Evolutionary conservation across 2,329 filamentous ascomycete species (phyloP).

Genomic region (Aspergillus tanneri): DNA sequence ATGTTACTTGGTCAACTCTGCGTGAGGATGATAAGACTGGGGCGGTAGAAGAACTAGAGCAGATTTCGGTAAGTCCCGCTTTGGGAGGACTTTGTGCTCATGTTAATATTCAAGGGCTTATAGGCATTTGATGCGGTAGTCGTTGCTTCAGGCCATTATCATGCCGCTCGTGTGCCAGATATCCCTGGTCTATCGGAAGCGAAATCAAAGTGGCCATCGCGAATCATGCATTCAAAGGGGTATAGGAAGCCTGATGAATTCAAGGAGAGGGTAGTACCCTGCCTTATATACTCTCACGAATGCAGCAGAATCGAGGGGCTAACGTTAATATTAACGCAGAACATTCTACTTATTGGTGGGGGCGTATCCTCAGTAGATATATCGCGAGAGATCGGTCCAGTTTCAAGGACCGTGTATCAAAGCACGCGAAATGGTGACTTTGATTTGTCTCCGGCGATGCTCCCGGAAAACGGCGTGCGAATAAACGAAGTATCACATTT

Average conservation of each 20-base stretch:
- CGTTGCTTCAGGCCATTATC: conserved; percentile 57
- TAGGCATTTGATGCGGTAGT: conserved; percentile 52
- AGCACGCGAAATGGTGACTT: conserved; percentile 62
- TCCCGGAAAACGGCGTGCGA: conserved; percentile 55
- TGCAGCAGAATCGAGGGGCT: background rate
- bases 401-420: conserved; percentile 51
- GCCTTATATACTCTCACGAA: conserved; percentile 9
- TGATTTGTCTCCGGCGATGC: conserved; percentile 54
- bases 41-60: conserved; percentile 7
- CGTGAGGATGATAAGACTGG: conserved; percentile 11
- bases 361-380: conserved; percentile 58
- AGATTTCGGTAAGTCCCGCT: conserved; percentile 9
- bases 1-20: conserved; percentile 51
- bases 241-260: conserved; percentile 51
- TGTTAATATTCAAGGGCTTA: background rate
- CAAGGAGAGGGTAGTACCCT: conserved; percentile 57
- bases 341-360: conserved; percentile 56
- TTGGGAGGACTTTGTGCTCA: too few relatives aligned
- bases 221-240: conserved; percentile 53
- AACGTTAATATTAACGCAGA: conserved; percentile 35
- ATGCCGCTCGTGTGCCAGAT: conserved; percentile 51
- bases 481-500: conserved; percentile 55
- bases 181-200: conserved; percentile 49
- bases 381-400: conserved; percentile 50
- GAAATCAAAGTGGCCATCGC: conserved; percentile 47